Base-by-base conservation (phyloP, 139 green algal species). In the Deuterostichococcus epilithicus region DNA sequence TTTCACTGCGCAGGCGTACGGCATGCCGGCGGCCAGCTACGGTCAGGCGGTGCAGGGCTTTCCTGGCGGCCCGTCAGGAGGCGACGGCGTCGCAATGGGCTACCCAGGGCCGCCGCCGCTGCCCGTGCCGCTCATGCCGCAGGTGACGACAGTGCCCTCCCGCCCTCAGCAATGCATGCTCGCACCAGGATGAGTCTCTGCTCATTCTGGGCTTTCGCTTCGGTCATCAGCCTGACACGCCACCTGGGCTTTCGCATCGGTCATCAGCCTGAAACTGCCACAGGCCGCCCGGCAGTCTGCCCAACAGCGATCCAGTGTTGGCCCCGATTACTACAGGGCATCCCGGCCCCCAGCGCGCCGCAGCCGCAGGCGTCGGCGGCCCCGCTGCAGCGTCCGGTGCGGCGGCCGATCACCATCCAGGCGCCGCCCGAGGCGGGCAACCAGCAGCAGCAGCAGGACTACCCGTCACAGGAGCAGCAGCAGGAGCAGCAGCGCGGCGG, bases 361-460 rank as follows among this genome's bases (percentile, higher is more conserved):
- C 52, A 63, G 68, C 35, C 66, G 35, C 35, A 71, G 33, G 66
- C 66, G 72, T 39, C 73, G 13, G 73, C 74, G 6, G 74, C 74
- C 28, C 73, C 79, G 10, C 30, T 80, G 52, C 72, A 75, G 36
- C 78, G 66, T 44, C 47, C 78, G 2, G 68, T 83, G 67, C 79
- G 76, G 73, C 78, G 78, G 18, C 78, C 78, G 13, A 69, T 83
- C 36, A 83, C 67, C 66, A 83, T 83, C 67, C 39, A 60, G 22
- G 45, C 73, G 1, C 78, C 78, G 20, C 63, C 73, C 28, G 73
- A 78, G 2, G 39, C 28, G n/a, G n/a, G n/a, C n/a, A n/a, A n/a
- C 6, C 37, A 15, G 70, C 26, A 30, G 60, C 25, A 32, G 32
- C 42, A 69, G 67, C 33, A 38, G 47, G 30, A 26, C 33, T 34